Conservation (phyloP, 2,329 filamentous ascomycete species). For the Kalaharituber pfeilii region DNA sequence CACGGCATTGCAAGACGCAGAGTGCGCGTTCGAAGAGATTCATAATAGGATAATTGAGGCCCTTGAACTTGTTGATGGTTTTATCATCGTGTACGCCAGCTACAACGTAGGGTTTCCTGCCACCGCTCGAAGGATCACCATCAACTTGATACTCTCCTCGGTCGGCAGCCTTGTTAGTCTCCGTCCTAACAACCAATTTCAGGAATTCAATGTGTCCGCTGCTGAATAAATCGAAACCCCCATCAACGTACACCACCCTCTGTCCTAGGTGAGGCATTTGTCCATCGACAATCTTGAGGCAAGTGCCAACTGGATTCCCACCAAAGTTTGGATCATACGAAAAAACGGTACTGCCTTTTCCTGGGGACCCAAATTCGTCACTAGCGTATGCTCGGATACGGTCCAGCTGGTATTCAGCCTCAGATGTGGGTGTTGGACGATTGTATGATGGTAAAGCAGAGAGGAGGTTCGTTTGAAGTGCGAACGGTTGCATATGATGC, state of each 20-base stretch:
- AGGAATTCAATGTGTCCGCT: conserved; percentile 95
- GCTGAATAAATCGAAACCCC: conserved; percentile 90
- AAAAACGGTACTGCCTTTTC: conserved; percentile 14
- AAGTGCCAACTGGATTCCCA: conserved; percentile 1
- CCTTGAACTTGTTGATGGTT: conserved; percentile 92
- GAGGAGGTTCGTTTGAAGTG: background rate
- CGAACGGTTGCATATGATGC: conserved; percentile 61
- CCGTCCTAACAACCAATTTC: conserved; percentile 52
- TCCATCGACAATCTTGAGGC: conserved; percentile 48
- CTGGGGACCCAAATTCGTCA: conserved; percentile 52
- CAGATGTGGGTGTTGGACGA: conserved; percentile 45
- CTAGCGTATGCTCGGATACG: conserved; percentile 74
- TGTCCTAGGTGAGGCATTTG: conserved; percentile 58
- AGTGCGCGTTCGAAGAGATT: conserved; percentile 94
- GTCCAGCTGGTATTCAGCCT: conserved; percentile 52
- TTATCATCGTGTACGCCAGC: conserved; percentile 88
- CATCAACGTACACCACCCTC: conserved; percentile 83
- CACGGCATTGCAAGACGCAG: conserved; percentile 86
- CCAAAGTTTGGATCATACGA: conserved; percentile 6
- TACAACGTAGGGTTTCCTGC: conserved; percentile 58
- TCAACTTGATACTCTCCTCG: conserved; percentile 59
- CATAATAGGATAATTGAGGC: conserved; percentile 98
- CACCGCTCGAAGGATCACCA: conserved; percentile 32
- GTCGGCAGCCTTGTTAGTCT: conserved; percentile 49
- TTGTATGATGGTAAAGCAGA: conserved; percentile 12